Evolutionary conservation across 768 basidiomycete genomes (phyloP), one percentile per base, ranked within the genome.

Genomic region (Hericium coralloides): DNA sequence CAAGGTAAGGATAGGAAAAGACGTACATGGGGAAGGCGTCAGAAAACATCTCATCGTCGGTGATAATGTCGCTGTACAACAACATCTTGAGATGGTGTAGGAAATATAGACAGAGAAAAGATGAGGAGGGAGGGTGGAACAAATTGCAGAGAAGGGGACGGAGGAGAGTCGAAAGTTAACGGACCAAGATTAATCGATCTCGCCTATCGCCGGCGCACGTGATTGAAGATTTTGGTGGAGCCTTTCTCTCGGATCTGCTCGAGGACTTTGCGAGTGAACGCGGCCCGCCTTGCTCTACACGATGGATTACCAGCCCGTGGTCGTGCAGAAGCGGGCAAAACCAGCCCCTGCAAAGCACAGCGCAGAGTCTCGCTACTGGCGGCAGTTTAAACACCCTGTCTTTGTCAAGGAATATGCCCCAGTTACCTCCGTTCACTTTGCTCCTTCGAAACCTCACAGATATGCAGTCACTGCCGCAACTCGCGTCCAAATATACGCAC

Each of bases 321-420:
- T 85, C 58, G 76, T 90, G 55, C 73, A 75, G 56, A 71, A 74
- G 62, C 84, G 83, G 66, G 68, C 83, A 15, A 79, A 84, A 57
- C 78, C 80, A 23, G 76, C 81, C 8, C 66, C 74, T 31, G 72
- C 80, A 8, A 85, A 80, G 63, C 87, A 85, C 62, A 81, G 76
- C 54, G 67, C 85, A 49, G 92, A 94, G 70, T 89, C 89, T 2
- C 76, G 87, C 61, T 83, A 89, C 69, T 94, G 92, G 92, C 80
- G 91, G 49, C 84, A 87, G 65, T 93, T 89, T 72, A 91, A 85
- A 63, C 79, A 89, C 58, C 92, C 92, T 3, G 89, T 98, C 1
- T 99, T 98, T 70, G 81, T 98, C 69, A 98, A 97, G 72, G 92
- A 98, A 75, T 95, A 95, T 68, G 92, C 93, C 0, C 93, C 95